Evolutionary conservation across 2,329 filamentous ascomycete genomes (phyloP), one percentile per base, ranked within the genome.

Genomic region (Monilinia laxa): DNA sequence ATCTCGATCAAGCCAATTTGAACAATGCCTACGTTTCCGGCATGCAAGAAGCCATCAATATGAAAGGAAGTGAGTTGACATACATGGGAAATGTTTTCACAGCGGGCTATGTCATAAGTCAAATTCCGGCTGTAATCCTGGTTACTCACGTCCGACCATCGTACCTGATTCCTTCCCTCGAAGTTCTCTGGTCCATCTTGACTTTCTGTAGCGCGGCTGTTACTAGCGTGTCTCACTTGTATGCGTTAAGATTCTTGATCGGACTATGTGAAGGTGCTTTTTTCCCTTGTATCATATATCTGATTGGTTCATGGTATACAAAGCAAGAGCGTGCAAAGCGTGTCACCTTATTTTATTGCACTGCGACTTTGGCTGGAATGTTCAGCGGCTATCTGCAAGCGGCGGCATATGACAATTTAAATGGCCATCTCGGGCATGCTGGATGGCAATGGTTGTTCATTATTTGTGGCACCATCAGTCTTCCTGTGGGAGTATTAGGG

Each of bases 21-120:
- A 72, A 38, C 31, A 74, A 74, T 64, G 81, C 81, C 4, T 82
- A 80, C 66, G 79, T 82, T 2, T 71, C 70, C 1, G 81, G 81
- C 0, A 81, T 82, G 80, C 78, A 81, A 60, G 77, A 83, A 66
- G 78, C 83, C 52, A 76, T 85, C 4, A 69, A 76, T 2, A 75
- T 87, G 25, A 80, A 82, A 56, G 79, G 80, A 1, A 86, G 87
- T 69, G 77, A 87, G 65, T 77, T 86, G 42, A 85, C 86, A 63
- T 82, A 85, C 66, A 75, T 80, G 67, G 76, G 75, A 62, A 82
- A 84, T 0, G 81, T 80, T 38, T 89, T 85, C 79, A 87, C 84
- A 0, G 80, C 70, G 10, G 73, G 73, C 11, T 72, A 73, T 65
- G 70, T 74, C 2, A 56, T 73, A 16, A 67, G 71, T 28, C 68